Conservation (phyloP, 202 grass and related monocot genomes). For the Eragrostis tef region DNA sequence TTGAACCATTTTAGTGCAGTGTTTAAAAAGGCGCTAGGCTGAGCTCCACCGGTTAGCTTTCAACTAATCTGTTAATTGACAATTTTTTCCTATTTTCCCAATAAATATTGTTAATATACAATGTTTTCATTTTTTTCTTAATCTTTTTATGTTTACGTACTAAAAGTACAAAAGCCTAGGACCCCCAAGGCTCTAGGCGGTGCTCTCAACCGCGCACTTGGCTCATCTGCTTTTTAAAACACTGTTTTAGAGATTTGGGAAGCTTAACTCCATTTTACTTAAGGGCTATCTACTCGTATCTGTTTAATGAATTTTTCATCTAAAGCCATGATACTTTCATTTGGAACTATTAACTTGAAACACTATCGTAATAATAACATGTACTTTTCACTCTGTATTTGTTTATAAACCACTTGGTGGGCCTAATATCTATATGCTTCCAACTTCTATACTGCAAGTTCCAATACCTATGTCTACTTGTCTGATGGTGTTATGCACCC, state of each 20-base stretch:
- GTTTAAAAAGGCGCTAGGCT: too few species aligned
- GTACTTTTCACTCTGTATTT: neutral
- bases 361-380: neutral
- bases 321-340: neutral
- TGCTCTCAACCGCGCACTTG: too few species aligned
- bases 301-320: conserved; percentile 23
- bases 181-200: too few species aligned
- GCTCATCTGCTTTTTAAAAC: too few species aligned
- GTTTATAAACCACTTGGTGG: neutral
- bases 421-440: neutral
- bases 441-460: conserved; percentile 25
- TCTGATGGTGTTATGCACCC: conserved; percentile 8
- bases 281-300: neutral
- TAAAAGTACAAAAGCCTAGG: too few species aligned
- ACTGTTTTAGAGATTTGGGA: conserved; percentile 27
- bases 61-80: too few species aligned
- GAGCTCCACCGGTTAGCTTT: too few species aligned
- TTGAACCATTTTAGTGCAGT: conserved; percentile 30
- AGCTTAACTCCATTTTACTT: neutral
- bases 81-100: too few species aligned
- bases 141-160: too few species aligned
- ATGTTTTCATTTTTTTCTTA: too few species aligned
- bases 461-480: neutral
- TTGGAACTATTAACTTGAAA: neutral
- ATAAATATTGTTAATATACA: too few species aligned